Percentiles rank a stretch among this genome's conserved stretches.
phyloP scores from a whole-genome alignment of 192 early-diverging fungal genomes.

The Entophlyctis helioformis region DNA sequence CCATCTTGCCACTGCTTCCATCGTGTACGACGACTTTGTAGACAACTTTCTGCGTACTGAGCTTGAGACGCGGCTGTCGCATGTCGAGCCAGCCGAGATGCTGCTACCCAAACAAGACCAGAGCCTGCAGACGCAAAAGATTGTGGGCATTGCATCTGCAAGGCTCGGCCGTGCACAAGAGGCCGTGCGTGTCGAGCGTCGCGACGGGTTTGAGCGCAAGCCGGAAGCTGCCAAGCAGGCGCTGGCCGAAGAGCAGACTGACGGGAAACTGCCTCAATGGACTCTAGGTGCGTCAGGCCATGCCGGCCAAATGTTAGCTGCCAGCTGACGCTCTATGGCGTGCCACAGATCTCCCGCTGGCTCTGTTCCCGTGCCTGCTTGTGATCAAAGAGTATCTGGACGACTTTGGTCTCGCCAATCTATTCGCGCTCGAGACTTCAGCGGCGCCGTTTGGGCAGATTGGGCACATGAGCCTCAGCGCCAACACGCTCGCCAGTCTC shows the following conservation, averaged over 20 bases:
- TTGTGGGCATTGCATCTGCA: too few relatives aligned
- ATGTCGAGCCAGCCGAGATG: slow-evolving; percentile 56
- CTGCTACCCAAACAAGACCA: too few relatives aligned
- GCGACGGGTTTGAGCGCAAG: too few relatives aligned
- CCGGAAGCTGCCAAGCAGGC: too few relatives aligned
- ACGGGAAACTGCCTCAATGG: too few relatives aligned
- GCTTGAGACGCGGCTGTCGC: slow-evolving; percentile 55
- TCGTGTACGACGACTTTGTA: slow-evolving; percentile 60
- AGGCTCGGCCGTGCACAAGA: too few relatives aligned
- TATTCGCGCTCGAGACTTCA: slow-evolving; percentile 39
- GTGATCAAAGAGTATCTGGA: slow-evolving; percentile 30
- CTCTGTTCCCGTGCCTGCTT: background rate
- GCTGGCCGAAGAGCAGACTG: too few relatives aligned
- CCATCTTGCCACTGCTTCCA: slow-evolving; percentile 51
- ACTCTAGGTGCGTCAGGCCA: too few relatives aligned
- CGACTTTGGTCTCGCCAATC: slow-evolving; percentile 48
- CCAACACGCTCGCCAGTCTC: slow-evolving; percentile 48
- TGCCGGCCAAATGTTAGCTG: too few relatives aligned
- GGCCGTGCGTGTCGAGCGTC: too few relatives aligned
- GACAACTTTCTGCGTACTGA: slow-evolving; percentile 51
- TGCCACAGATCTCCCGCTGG: background rate
- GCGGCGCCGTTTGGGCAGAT: slow-evolving; percentile 45
- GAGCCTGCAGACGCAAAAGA: too few relatives aligned
- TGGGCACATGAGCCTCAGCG: slow-evolving; percentile 55
- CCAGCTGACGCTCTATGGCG: background rate